phyloP scores from a whole-genome alignment of 2,329 filamentous ascomycete genomes.

The Penicillium sp. region DNA sequence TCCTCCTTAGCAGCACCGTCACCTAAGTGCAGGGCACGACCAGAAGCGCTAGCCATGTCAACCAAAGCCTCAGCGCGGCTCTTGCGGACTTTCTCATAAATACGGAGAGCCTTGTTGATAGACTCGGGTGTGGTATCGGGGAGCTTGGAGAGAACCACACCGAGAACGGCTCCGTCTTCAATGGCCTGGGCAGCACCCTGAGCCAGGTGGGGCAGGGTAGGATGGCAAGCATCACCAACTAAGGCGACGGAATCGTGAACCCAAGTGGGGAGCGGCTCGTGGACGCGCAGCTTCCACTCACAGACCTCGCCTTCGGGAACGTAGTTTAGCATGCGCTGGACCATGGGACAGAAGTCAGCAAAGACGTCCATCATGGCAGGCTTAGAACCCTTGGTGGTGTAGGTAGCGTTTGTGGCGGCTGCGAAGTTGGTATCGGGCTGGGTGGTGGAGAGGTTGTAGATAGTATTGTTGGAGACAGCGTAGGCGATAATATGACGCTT shows the following conservation, averaged over 20 bases:
- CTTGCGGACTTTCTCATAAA: constrained; percentile 59
- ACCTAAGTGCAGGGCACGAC: constrained; percentile 56
- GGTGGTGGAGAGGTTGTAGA: constrained; percentile 66
- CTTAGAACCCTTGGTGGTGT: constrained; percentile 64
- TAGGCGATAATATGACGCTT: constrained; percentile 69
- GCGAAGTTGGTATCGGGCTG: constrained; percentile 63
- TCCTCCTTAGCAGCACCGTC: constrained; percentile 60
- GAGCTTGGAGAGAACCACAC: constrained; percentile 51
- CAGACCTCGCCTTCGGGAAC: constrained; percentile 65
- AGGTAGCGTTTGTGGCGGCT: constrained; percentile 58
- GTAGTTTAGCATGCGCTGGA: constrained; percentile 60
- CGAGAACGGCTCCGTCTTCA: constrained; percentile 61
- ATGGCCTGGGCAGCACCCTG: constrained; percentile 67
- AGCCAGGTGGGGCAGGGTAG: constrained; percentile 63
- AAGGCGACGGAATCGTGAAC: constrained; percentile 54
- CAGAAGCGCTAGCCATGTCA: constrained; percentile 56
- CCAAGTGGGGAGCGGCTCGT: constrained; percentile 64
- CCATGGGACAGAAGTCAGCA: constrained; percentile 60
- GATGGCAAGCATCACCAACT: constrained; percentile 62
- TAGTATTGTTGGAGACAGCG: constrained; percentile 60
- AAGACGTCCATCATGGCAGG: constrained; percentile 61
- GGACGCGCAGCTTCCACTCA: constrained; percentile 65
- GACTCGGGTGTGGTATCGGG: constrained; percentile 48
- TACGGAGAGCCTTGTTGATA: constrained; percentile 54
- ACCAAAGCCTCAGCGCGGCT: constrained; percentile 58